A percentile compares a stretch with the other conserved stretches of the same genome.
Evolutionary conservation across 805 yeast genomes (phyloP).

Genomic region (Candida orba): DNA sequence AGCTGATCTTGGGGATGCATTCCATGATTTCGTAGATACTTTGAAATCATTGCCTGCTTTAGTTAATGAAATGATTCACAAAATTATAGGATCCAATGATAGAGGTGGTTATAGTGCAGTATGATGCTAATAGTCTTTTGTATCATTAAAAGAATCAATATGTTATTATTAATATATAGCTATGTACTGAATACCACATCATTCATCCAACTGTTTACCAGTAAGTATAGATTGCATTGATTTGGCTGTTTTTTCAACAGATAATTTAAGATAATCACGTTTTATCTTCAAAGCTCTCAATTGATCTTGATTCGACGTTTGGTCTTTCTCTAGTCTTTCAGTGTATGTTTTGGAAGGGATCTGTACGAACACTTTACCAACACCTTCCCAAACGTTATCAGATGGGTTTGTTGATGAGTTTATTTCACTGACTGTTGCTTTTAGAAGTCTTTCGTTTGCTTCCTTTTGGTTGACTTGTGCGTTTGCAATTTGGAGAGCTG

Average conservation of each 20-base stretch:
- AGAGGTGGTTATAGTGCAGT: constrained; percentile 96
- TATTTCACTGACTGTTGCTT: constrained; percentile 5
- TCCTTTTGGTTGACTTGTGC: constrained; percentile 29
- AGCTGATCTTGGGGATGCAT: constrained; percentile 65
- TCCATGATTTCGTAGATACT: constrained; percentile 67
- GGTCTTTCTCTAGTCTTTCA: constrained; percentile 42
- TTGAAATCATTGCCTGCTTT: constrained; percentile 59
- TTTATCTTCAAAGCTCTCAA: constrained; percentile 58
- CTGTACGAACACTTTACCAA: constrained; percentile 66
- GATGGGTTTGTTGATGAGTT: background rate
- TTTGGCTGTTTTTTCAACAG: constrained; percentile 65
- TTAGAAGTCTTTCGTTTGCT: constrained; percentile 2
- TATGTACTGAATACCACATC: too few relatives aligned
- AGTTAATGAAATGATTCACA: constrained; percentile 57
- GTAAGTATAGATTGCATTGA: constrained; percentile 43
- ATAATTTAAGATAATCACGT: constrained; percentile 64
- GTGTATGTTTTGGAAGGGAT: constrained; percentile 41
- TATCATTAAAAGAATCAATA: background rate
- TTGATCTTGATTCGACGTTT: constrained; percentile 48
- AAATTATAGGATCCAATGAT: constrained; percentile 48
- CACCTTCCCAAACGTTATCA: constrained; percentile 70
- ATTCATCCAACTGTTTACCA: constrained; percentile 11
- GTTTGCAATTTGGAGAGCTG: constrained; percentile 50
- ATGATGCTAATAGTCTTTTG: background rate
- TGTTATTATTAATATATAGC: background rate